Conservation (phyloP, 768 basidiomycete genomes). For the Collybia sp. region DNA sequence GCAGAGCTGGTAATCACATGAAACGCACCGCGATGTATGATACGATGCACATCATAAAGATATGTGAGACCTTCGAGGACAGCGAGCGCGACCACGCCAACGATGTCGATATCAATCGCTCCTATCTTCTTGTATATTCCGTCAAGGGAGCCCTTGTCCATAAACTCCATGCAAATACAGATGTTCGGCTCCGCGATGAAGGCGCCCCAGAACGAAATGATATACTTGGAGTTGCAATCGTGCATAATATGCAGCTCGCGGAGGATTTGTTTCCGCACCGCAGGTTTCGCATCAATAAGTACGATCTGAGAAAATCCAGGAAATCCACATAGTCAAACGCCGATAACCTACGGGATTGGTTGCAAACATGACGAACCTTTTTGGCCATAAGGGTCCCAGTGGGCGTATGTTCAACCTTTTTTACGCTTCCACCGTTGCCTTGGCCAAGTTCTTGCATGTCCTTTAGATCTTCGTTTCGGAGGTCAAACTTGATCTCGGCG, state of each 20-base stretch:
- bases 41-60: conserved; percentile 94
- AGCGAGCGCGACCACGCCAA: conserved; percentile 90
- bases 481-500: conserved; percentile 78
- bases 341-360: no score
- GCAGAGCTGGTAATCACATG: background rate
- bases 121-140: conserved; percentile 96
- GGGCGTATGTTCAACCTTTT: conserved; percentile 90
- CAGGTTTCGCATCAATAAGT: conserved; percentile 93
- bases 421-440: conserved; percentile 97
- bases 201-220: conserved; percentile 96
- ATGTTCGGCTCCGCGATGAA: conserved; percentile 97
- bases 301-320: conserved; percentile 58
- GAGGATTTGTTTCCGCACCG: conserved; percentile 95
- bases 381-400: conserved; percentile 66
- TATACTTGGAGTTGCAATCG: conserved; percentile 89
- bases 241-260: conserved; percentile 99
- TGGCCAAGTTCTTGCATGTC: conserved; percentile 89
- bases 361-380: conserved; percentile 49
- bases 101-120: conserved; percentile 87
- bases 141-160: conserved; percentile 93
- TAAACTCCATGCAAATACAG: conserved; percentile 97
- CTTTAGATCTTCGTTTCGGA: conserved; percentile 87
- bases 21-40: conserved; percentile 91
- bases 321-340: background rate
- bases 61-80: conserved; percentile 95